Evolutionary conservation across 2,329 filamentous ascomycete species (phyloP).

Genomic region (Scortechinia acanthostroma): DNA sequence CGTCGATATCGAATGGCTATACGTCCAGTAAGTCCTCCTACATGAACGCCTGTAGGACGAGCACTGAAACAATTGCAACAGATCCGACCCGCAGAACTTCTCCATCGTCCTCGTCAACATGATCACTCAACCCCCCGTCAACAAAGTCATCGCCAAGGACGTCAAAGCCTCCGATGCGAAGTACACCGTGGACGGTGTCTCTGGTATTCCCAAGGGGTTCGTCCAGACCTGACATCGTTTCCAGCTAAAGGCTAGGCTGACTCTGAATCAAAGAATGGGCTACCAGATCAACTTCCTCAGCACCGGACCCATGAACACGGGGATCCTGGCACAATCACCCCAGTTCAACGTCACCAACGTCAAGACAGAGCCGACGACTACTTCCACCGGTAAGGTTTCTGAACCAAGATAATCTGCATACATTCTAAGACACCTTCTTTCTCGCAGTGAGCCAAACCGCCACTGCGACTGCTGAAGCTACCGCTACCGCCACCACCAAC

Average conservation of each 20-base stretch:
- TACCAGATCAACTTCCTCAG: slow-evolving; percentile 32
- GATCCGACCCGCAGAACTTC: slow-evolving; percentile 27
- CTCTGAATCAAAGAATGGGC: slow-evolving; percentile 12
- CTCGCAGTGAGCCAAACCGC: too few relatives aligned
- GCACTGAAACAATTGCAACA: slow-evolving; percentile 9
- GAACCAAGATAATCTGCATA: too few relatives aligned
- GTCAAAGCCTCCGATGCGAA: slow-evolving; percentile 21
- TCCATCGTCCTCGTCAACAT: slow-evolving; percentile 30
- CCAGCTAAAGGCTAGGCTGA: too few relatives aligned
- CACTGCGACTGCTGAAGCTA: too few relatives aligned
- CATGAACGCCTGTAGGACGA: slow-evolving; percentile 4
- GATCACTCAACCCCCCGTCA: slow-evolving; percentile 19
- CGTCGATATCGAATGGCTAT: slow-evolving; percentile 25
- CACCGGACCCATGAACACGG: slow-evolving; percentile 16
- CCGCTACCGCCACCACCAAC: too few relatives aligned
- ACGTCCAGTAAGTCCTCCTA: slow-evolving; percentile 25
- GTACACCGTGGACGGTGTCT: slow-evolving; percentile 22
- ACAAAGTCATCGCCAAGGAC: slow-evolving; percentile 18
- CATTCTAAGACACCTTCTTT: too few relatives aligned
- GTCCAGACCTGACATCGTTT: too few relatives aligned
- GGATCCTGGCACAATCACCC: slow-evolving; percentile 27
- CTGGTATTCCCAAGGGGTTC: slow-evolving; percentile 4
- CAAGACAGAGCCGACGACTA: too few relatives aligned
- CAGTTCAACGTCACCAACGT: slow-evolving; percentile 11
- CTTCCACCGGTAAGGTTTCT: too few relatives aligned